Evolutionary conservation across 2,329 filamentous ascomycete genomes (phyloP).

Genomic region (Fusarium albidum): DNA sequence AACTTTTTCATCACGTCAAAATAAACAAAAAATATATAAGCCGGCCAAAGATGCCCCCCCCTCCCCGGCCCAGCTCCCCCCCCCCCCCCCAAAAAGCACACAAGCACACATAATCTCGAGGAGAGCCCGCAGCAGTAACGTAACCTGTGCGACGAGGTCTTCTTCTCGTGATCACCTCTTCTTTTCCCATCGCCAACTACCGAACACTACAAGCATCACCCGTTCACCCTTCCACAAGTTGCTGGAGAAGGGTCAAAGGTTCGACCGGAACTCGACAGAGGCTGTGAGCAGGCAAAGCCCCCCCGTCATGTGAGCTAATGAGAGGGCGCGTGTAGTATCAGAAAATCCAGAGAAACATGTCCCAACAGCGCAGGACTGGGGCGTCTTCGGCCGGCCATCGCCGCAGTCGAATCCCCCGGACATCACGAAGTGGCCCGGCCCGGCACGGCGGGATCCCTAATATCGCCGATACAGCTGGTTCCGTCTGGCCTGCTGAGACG

Average conservation of each 20-base stretch:
- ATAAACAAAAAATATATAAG: slow-evolving; percentile 10
- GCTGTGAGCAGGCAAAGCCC: slow-evolving; percentile 17
- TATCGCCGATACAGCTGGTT: slow-evolving; percentile 3
- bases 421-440: background rate
- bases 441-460: slow-evolving; percentile 4
- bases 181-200: slow-evolving; percentile 15
- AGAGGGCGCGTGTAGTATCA: slow-evolving; percentile 1
- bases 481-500: background rate
- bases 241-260: background rate
- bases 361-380: slow-evolving; percentile 11
- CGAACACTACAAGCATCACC: background rate
- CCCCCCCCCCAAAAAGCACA: background rate
- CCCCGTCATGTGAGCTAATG: slow-evolving; percentile 24
- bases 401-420: background rate
- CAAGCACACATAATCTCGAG: slow-evolving; percentile 12
- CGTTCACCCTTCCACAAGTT: slow-evolving; percentile 20
- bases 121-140: slow-evolving; percentile 21
- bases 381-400: slow-evolving; percentile 1
- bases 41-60: background rate
- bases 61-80: slow-evolving; percentile 1
- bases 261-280: background rate
- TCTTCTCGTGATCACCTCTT: slow-evolving; percentile 30
- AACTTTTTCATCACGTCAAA: slow-evolving; percentile 6
- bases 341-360: slow-evolving; percentile 11
- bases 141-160: slow-evolving; percentile 34